Percentiles rank a stretch among this genome's conserved stretches.
phyloP scores from a whole-genome alignment of 2,329 filamentous ascomycete species.

The Microdochium paspali region DNA sequence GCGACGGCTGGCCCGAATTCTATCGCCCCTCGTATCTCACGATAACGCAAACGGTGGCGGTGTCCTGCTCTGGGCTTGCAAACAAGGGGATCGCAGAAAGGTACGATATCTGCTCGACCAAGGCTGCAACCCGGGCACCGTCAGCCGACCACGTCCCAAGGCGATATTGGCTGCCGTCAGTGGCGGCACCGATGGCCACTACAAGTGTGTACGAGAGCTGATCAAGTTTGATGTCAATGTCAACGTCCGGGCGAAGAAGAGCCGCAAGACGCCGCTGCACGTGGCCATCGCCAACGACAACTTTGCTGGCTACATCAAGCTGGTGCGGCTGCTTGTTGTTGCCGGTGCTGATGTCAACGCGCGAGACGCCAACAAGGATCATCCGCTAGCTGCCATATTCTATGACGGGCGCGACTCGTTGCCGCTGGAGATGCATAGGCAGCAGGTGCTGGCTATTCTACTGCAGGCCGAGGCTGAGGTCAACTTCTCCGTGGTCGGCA shows the following conservation, averaged over 20 bases:
- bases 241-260: conserved; percentile 3
- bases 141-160: not conserved
- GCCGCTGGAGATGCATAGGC: conserved; percentile 2
- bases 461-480: conserved; percentile 3
- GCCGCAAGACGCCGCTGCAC: conserved; percentile 7
- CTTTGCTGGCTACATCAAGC: conserved; percentile 8
- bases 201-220: conserved; percentile 8
- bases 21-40: not conserved
- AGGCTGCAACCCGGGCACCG: conserved; percentile 2
- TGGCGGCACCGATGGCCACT: conserved; percentile 5
- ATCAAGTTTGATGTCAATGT: conserved; percentile 5
- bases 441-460: conserved; percentile 3
- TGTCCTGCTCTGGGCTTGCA: not conserved
- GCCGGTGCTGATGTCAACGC: conserved; percentile 1
- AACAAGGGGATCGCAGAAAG: not conserved
- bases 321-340: conserved; percentile 7
- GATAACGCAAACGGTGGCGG: conserved; percentile 1
- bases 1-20: conserved; percentile 1
- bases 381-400: conserved; percentile 4
- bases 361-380: conserved; percentile 4
- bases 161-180: conserved; percentile 5
- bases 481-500: conserved; percentile 3
- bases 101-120: conserved; percentile 3
- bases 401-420: conserved; percentile 1
- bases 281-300: conserved; percentile 5